Conservation (phyloP, 2,329 filamentous ascomycete species). For the Diaporthe batatas region DNA sequence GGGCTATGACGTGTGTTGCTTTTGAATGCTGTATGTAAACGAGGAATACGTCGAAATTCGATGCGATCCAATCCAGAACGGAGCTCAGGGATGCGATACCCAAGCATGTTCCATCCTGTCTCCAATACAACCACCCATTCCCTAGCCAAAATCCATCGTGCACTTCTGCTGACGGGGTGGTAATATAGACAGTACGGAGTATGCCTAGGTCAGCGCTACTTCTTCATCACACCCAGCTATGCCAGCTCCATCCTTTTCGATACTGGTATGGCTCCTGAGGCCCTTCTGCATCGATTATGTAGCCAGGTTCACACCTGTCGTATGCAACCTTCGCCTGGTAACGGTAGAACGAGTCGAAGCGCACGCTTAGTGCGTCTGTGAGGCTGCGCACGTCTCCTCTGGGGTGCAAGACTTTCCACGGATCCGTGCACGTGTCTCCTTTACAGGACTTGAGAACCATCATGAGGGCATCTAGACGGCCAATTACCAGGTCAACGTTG, state of each 20-base stretch:
- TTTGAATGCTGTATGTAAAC: too few species aligned
- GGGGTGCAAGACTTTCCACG: slow-evolving; percentile 43
- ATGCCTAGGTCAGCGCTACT: background rate
- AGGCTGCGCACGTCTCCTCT: slow-evolving; percentile 37
- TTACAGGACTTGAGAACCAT: slow-evolving; percentile 45
- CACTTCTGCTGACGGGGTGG: background rate
- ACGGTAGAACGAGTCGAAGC: slow-evolving; percentile 44
- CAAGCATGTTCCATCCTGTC: background rate
- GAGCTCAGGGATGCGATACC: background rate
- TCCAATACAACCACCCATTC: background rate
- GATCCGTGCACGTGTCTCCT: slow-evolving; percentile 41
- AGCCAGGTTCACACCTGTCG: slow-evolving; percentile 43
- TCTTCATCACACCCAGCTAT: slow-evolving; percentile 37
- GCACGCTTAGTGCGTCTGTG: slow-evolving; percentile 43
- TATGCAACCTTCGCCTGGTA: slow-evolving; percentile 43
- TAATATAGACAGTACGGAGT: background rate
- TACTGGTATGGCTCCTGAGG: slow-evolving; percentile 39
- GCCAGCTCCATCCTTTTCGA: slow-evolving; percentile 38
- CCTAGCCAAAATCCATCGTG: background rate
- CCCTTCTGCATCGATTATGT: slow-evolving; percentile 39
- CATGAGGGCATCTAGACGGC: slow-evolving; percentile 44
- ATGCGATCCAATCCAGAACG: background rate
- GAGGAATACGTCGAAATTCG: background rate
- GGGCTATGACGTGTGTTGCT: background rate
- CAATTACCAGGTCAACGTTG: slow-evolving; percentile 29